Conservation (phyloP, 2,329 filamentous ascomycete genomes). For the Stachybotrys chlorohalonatus region DNA sequence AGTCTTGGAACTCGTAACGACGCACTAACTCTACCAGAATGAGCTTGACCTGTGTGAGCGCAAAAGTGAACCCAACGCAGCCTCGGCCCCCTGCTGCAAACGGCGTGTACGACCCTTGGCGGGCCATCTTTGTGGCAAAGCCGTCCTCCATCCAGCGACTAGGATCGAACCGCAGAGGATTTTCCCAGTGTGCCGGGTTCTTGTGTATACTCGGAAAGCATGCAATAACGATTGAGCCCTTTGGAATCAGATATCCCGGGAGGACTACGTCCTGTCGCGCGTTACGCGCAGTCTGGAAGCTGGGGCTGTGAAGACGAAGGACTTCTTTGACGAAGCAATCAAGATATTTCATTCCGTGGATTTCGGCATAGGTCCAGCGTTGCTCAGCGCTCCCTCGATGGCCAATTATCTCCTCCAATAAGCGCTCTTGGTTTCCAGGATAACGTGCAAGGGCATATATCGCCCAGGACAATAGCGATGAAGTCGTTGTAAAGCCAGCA, state of each 20-base stretch:
- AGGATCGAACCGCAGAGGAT: slow-evolving; percentile 47
- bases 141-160: slow-evolving; percentile 54
- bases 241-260: slow-evolving; percentile 47
- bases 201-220: slow-evolving; percentile 42
- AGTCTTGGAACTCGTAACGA: slow-evolving; percentile 46
- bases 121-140: slow-evolving; percentile 40
- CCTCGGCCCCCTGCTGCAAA: slow-evolving; percentile 48
- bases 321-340: slow-evolving; percentile 54
- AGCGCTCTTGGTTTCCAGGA: slow-evolving; percentile 43
- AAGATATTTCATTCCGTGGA: slow-evolving; percentile 38
- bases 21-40: slow-evolving; percentile 49
- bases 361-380: slow-evolving; percentile 39
- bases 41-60: slow-evolving; percentile 50
- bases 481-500: slow-evolving; percentile 53
- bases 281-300: slow-evolving; percentile 51
- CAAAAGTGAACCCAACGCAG: slow-evolving; percentile 59
- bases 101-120: slow-evolving; percentile 44
- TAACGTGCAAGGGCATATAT: slow-evolving; percentile 45
- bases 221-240: slow-evolving; percentile 42
- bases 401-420: slow-evolving; percentile 50
- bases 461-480: slow-evolving; percentile 48
- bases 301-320: slow-evolving; percentile 50
- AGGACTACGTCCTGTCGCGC: slow-evolving; percentile 46
- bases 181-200: slow-evolving; percentile 47
- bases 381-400: slow-evolving; percentile 31